Evolutionary conservation across 2,329 filamentous ascomycete species (phyloP).

Genomic region (Neonectria faginata): DNA sequence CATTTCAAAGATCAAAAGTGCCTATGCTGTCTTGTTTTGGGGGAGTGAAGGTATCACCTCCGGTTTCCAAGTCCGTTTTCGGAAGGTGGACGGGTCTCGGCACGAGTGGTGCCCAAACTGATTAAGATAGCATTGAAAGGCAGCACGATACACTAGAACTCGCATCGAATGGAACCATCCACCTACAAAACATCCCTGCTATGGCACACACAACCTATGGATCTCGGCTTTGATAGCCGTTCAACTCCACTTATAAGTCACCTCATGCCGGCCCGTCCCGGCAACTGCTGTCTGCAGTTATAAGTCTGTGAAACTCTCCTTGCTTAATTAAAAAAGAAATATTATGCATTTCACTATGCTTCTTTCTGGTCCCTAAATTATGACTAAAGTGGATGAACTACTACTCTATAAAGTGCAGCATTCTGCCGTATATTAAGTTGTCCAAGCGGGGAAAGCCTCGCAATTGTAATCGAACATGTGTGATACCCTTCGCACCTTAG

Average conservation of each 20-base stretch:
- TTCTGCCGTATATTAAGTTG: background rate
- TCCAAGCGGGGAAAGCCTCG: background rate
- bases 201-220: background rate
- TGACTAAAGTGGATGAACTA: background rate
- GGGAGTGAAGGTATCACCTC: background rate
- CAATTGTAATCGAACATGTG: too few species aligned
- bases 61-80: conserved; percentile 1
- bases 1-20: conserved; percentile 16
- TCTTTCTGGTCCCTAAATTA: background rate
- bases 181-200: background rate
- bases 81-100: conserved; percentile 23
- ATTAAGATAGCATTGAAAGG: conserved; percentile 6
- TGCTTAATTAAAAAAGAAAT: too few species aligned
- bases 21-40: conserved; percentile 3
- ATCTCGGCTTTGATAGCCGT: background rate
- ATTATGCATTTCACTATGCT: background rate
- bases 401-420: too few species aligned
- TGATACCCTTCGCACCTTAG: too few species aligned
- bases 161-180: background rate
- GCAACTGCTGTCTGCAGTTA: background rate
- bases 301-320: too few species aligned
- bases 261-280: background rate
- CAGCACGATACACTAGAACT: background rate
- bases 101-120: conserved; percentile 2
- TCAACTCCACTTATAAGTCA: background rate